phyloP scores from a whole-genome alignment of 73 alveolate species.

The Tetrahymena borealis region DNA sequence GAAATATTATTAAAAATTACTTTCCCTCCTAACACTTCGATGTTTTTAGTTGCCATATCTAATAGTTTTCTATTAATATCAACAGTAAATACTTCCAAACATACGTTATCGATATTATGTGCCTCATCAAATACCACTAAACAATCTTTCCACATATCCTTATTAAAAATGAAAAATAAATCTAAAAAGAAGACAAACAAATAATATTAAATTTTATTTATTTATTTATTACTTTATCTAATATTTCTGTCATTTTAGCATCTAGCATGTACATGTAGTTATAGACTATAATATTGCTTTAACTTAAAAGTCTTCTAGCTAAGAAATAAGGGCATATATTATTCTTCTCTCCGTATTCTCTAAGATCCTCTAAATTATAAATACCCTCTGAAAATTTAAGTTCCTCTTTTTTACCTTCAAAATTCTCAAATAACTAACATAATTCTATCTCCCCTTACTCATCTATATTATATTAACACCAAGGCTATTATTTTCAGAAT shows the following conservation, averaged over 20 bases:
- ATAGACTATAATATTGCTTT: constrained; percentile 69
- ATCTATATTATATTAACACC: not conserved
- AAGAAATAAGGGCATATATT: constrained; percentile 70
- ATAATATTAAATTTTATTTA: too few relatives aligned
- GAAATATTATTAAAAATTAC: not conserved
- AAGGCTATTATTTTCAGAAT: not conserved
- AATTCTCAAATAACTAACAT: constrained; percentile 63
- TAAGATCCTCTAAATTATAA: constrained; percentile 63
- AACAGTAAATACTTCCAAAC: constrained; percentile 70
- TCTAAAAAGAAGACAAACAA: too few relatives aligned
- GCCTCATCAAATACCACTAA: constrained; percentile 78
- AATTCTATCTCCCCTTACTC: not conserved
- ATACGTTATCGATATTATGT: constrained; percentile 78
- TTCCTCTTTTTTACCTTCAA: constrained; percentile 32
- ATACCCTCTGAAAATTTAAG: constrained; percentile 48
- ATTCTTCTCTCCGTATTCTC: constrained; percentile 52
- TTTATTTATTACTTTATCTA: not conserved
- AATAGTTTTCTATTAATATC: constrained; percentile 57
- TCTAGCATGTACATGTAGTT: constrained; percentile 73
- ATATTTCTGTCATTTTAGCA: constrained; percentile 56
- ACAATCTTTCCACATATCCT: constrained; percentile 34
- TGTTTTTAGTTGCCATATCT: constrained; percentile 50
- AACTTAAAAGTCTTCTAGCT: constrained; percentile 47
- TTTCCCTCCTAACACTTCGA: constrained; percentile 44
- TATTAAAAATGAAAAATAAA: constrained; percentile 13